Percentiles rank a stretch among this genome's conserved stretches.
Evolutionary conservation across 2,329 filamentous ascomycete species (phyloP).

Genomic region (Celoporthe dispersa): DNA sequence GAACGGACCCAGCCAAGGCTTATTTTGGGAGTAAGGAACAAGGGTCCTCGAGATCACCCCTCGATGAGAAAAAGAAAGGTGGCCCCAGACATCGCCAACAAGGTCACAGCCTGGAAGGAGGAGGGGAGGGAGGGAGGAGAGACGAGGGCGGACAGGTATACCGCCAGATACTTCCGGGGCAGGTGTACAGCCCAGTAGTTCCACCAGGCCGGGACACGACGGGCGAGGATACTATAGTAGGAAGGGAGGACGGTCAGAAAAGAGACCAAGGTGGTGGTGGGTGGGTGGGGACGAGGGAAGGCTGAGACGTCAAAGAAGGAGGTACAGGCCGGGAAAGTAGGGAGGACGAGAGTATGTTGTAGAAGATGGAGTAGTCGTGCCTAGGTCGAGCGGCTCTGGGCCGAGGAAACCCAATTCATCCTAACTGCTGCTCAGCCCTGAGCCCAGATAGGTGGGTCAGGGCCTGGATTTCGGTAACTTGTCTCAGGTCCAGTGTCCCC

Average conservation of each 20-base stretch:
- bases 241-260: constrained; percentile 19
- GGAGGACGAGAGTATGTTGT: neutral
- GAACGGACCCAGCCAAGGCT: constrained; percentile 35
- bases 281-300: neutral
- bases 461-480: constrained; percentile 24
- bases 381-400: constrained; percentile 6
- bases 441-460: constrained; percentile 23
- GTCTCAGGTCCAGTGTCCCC: constrained; percentile 28
- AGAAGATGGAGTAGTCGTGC: neutral
- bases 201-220: neutral
- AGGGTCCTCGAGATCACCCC: constrained; percentile 35
- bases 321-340: constrained; percentile 4
- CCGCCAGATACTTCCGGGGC: constrained; percentile 6
- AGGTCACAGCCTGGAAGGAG: constrained; percentile 26
- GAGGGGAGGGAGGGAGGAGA: constrained; percentile 10
- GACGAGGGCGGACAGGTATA: constrained; percentile 17
- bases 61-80: constrained; percentile 31
- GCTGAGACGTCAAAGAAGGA: constrained; percentile 15
- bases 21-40: constrained; percentile 40
- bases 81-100: constrained; percentile 32
- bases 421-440: constrained; percentile 29
- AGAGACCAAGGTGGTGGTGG: constrained; percentile 24
- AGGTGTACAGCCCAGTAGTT: neutral
- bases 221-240: neutral
- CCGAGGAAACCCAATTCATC: constrained; percentile 24